Evolutionary conservation across 345 rosid genomes (phyloP).

Genomic region (Eucalyptus cladocalyx): DNA sequence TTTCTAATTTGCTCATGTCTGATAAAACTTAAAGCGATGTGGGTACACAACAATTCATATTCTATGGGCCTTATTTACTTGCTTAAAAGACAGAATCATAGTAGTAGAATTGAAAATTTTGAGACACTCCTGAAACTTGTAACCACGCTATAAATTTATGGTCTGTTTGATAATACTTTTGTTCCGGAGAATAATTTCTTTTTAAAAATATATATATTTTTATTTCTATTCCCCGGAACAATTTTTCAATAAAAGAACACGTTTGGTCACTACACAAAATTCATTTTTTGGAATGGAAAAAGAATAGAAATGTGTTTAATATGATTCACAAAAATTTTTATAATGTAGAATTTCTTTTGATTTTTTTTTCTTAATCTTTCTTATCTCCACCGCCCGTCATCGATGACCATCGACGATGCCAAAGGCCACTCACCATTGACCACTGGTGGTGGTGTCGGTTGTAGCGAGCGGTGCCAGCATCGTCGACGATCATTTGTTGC

Average conservation of each 20-base stretch:
- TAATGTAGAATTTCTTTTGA: too few relatives aligned
- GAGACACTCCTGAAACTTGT: neutral
- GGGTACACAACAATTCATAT: neutral
- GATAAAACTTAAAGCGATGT: neutral
- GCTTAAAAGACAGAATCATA: neutral
- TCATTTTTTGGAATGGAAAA: accelerated
- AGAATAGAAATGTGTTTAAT: too few relatives aligned
- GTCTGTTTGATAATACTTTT: accelerated
- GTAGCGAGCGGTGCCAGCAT: accelerated
- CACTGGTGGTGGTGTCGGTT: accelerated
- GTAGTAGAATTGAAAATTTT: neutral
- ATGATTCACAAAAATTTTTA: too few relatives aligned
- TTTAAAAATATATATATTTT: too few relatives aligned
- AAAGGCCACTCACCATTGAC: accelerated
- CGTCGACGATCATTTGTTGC: too few relatives aligned
- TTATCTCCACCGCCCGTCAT: accelerated
- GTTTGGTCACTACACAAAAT: too few relatives aligned
- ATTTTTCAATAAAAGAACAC: too few relatives aligned
- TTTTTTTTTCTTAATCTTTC: too few relatives aligned
- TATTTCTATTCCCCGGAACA: accelerated
- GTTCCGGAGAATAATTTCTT: accelerated
- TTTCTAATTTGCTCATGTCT: neutral
- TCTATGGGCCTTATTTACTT: neutral
- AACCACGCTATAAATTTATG: neutral
- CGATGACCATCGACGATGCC: too few relatives aligned